phyloP scores from a whole-genome alignment of 768 basidiomycete genomes.

The Leccinum uliginosum region DNA sequence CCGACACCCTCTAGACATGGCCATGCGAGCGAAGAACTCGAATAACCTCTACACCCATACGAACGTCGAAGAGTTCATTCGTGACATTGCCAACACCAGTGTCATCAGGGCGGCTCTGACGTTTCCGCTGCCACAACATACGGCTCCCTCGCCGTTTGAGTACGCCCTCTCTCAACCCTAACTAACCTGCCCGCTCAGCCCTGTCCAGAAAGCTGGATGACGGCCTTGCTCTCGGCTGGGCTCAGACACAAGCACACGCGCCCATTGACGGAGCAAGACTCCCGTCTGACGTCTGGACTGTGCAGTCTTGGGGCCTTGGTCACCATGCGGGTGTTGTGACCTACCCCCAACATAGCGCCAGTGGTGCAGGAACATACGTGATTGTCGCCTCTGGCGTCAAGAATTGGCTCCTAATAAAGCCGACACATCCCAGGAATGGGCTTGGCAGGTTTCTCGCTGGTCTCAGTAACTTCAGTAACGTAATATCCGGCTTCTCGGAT shows the following conservation, averaged over 20 bases:
- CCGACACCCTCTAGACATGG: not conserved
- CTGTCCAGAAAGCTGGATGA: not conserved
- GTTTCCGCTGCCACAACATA: not conserved
- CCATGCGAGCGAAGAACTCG: not conserved
- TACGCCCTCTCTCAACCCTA: not conserved
- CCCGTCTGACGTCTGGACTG: not conserved
- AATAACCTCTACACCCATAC: not conserved
- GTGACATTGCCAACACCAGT: not conserved
- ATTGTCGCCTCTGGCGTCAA: not conserved
- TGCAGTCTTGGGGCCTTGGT: not conserved
- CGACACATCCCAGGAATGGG: not conserved
- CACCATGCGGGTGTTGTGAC: not conserved
- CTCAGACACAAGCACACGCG: not conserved
- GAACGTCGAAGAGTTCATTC: not conserved
- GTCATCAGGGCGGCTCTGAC: not conserved
- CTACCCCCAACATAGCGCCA: not conserved
- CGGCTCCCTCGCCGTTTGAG: not conserved
- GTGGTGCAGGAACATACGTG: not conserved
- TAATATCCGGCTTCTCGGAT: not conserved
- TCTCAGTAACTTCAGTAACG: not conserved
- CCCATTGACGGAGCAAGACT: not conserved
- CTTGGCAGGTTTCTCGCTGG: not conserved
- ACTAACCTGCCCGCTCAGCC: not conserved
- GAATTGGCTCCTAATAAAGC: not conserved
- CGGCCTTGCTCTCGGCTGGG: not conserved